A percentile compares a stretch with the other conserved stretches of the same genome.
phyloP scores from a whole-genome alignment of 2,329 filamentous ascomycete genomes.

The Fusarium clavum region DNA sequence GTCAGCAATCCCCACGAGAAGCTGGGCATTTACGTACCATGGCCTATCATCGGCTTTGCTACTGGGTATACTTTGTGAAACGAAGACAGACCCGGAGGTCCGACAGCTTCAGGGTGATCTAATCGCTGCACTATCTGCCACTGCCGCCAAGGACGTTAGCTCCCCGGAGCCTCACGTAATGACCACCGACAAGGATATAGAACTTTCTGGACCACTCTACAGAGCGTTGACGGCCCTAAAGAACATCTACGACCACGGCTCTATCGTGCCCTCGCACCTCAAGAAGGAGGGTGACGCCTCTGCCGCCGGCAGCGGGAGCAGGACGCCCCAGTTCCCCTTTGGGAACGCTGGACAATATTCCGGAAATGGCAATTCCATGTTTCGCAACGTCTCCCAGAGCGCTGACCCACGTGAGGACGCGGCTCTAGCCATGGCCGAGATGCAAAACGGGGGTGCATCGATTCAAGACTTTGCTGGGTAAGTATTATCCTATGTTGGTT shows the following conservation, averaged over 20 bases:
- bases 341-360: constrained; percentile 40
- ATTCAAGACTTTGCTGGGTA: constrained; percentile 60
- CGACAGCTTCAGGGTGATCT: constrained; percentile 72
- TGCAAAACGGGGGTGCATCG: constrained; percentile 66
- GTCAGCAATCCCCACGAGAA: constrained; percentile 73
- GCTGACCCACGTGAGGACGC: constrained; percentile 70
- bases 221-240: constrained; percentile 70
- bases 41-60: constrained; percentile 73
- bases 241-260: constrained; percentile 75
- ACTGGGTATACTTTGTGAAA: constrained; percentile 72
- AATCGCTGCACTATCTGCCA: constrained; percentile 72
- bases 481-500: constrained; percentile 15
- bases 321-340: constrained; percentile 55
- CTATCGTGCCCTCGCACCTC: constrained; percentile 62
- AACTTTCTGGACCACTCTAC: constrained; percentile 70
- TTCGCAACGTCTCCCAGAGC: constrained; percentile 45
- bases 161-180: constrained; percentile 65
- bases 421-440: constrained; percentile 72
- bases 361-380: constrained; percentile 42
- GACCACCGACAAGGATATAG: constrained; percentile 69
- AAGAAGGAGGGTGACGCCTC: constrained; percentile 63
- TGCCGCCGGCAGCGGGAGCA: constrained; percentile 58
- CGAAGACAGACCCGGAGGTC: constrained; percentile 71
- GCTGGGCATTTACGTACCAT: constrained; percentile 76
- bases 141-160: constrained; percentile 70